Base-by-base conservation (phyloP, 495 filamentous ascomycete genomes). In the Barbatosphaeria neglecta region DNA sequence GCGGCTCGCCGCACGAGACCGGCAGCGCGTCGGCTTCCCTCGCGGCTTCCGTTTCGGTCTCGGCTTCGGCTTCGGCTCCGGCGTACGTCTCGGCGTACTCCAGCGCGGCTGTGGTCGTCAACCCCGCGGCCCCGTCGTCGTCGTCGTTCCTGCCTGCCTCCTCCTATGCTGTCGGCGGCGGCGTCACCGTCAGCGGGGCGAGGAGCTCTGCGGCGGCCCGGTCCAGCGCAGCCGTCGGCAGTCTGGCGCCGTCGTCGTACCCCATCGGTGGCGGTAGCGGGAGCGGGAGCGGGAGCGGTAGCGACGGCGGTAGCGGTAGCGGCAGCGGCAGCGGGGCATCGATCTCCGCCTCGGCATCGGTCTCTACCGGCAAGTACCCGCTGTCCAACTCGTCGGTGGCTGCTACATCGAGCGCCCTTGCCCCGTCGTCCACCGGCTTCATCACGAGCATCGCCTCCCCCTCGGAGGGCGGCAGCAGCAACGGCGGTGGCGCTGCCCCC, bases 361-460 rank as follows among this genome's bases (percentile, higher is more conserved):
- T 22, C 2, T 51, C 49, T 17, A 48, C 37, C 11, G 44, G 35
- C 35, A 44, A 33, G 10, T 46, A 24, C 39, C 39, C 19, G 20
- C 39, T 41, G 9, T 24, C 39, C 39, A 41, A 41, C 39, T 41
- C 42, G 42, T 45, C 20, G 8, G 11, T 10, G 27, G 23, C 19
- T 8, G 43, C 25, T 3, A 9, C 33, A 6, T 17, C 44, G 5
- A 22, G 13, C 25, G 41, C 35, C 35, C 22, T 20, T 15, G 17
- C 50, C 16, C 16, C 25, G 6, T 41, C 50, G n/a, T 41, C 46
- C 43, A 31, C 37, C 17, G 17, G 17, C 1, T 19, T 23, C 39
- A 18, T 11, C 22, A 49, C 37, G 20, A 50, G 49, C 25, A 51
- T 40, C 31, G 39, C 38, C 5, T 44, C 46, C 15, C 59, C 60